Conservation (phyloP, 2,329 filamentous ascomycete species). For the Sarocladium oryzae region DNA sequence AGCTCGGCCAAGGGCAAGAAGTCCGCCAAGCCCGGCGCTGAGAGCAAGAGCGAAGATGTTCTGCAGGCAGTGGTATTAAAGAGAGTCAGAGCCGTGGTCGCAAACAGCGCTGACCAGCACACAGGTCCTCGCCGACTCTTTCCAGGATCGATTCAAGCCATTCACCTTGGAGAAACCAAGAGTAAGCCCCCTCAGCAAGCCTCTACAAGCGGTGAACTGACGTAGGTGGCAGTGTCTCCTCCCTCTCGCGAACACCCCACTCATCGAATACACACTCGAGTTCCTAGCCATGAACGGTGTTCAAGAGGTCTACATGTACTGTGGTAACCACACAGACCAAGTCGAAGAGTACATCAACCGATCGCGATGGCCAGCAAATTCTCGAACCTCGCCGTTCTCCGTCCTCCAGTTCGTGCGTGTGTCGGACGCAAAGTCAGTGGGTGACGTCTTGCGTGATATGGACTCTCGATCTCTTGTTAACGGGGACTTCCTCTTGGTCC, state of each 20-base stretch:
- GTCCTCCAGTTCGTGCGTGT: constrained; percentile 80
- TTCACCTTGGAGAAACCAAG: constrained; percentile 85
- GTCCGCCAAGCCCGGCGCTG: constrained; percentile 41
- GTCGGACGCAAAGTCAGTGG: constrained; percentile 73
- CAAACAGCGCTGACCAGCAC: neutral
- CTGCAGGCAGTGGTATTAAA: constrained; percentile 47
- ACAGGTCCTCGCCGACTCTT: constrained; percentile 87
- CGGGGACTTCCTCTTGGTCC: constrained; percentile 87
- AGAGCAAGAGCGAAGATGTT: constrained; percentile 51
- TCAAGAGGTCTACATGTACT: constrained; percentile 91
- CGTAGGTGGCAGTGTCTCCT: constrained; percentile 65
- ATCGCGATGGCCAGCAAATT: constrained; percentile 63
- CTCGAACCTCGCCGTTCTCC: constrained; percentile 60
- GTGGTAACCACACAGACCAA: constrained; percentile 76
- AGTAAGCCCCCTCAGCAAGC: constrained; percentile 43
- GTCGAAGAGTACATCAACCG: constrained; percentile 79
- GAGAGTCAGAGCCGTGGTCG: constrained; percentile 4
- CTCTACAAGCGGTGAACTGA: constrained; percentile 14
- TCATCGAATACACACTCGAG: constrained; percentile 97
- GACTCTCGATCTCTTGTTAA: constrained; percentile 80
- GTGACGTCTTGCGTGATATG: constrained; percentile 90
- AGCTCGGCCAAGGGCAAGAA: constrained; percentile 46
- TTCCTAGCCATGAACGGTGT: constrained; percentile 93
- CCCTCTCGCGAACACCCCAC: constrained; percentile 83
- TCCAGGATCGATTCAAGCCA: constrained; percentile 84